phyloP scores from a whole-genome alignment of 2,329 filamentous ascomycete species.

The Waltergamsia citrina region DNA sequence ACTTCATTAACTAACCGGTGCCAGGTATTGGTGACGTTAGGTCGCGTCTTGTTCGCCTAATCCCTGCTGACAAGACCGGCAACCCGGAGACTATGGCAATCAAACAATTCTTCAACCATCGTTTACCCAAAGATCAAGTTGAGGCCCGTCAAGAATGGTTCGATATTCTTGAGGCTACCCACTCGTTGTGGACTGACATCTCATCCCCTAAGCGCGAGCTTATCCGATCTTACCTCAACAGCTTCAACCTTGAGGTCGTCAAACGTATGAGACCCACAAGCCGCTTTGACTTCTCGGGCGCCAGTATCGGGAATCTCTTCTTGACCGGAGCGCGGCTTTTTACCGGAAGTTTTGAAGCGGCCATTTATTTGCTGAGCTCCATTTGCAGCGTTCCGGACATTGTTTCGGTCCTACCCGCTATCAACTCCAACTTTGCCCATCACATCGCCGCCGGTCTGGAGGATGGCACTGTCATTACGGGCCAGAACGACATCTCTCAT shows the following conservation, averaged over 20 bases:
- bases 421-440: conserved; percentile 92
- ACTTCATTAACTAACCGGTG: not conserved
- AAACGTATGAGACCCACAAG: conserved; percentile 65
- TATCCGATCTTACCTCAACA: conserved; percentile 68
- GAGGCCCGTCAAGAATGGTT: conserved; percentile 75
- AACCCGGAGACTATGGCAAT: conserved; percentile 66
- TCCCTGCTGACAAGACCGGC: conserved; percentile 55
- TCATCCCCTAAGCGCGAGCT: conserved; percentile 66
- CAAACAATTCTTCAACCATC: conserved; percentile 78
- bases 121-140: conserved; percentile 49
- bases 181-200: conserved; percentile 64
- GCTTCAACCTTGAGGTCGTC: conserved; percentile 67
- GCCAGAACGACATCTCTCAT: conserved; percentile 89
- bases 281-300: conserved; percentile 68
- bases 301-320: conserved; percentile 72
- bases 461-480: conserved; percentile 71
- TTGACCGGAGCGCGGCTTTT: conserved; percentile 81
- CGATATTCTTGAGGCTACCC: conserved; percentile 76
- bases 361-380: conserved; percentile 80
- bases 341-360: conserved; percentile 84
- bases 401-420: conserved; percentile 74
- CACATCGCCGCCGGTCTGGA: conserved; percentile 80
- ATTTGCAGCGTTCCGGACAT: conserved; percentile 75
- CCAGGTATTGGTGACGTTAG: conserved; percentile 46
- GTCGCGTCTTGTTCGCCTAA: conserved; percentile 74